phyloP scores from a whole-genome alignment of 1,139 yeast species.

The Pichia terricola region DNA sequence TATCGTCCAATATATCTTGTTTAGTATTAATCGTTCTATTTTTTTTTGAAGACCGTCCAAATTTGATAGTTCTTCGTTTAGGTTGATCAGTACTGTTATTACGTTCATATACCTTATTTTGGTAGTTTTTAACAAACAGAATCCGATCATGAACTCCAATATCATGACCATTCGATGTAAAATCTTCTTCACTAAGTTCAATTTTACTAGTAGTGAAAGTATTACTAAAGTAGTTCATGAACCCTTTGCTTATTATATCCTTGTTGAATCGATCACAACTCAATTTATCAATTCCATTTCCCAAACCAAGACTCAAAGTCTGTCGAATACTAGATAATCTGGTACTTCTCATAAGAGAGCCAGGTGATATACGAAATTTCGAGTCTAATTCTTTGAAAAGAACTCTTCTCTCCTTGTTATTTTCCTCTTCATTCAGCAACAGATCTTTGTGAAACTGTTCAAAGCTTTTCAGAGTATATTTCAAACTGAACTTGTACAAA shows the following conservation, averaged over 20 bases:
- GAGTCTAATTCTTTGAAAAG: conserved; percentile 44
- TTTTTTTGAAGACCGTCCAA: no score
- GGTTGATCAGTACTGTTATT: conserved; percentile 28
- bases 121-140: conserved; percentile 39
- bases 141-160: conserved; percentile 26
- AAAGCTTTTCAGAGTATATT: conserved; percentile 41
- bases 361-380: conserved; percentile 48
- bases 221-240: no score
- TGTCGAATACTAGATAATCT: conserved; percentile 71
- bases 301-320: conserved; percentile 58
- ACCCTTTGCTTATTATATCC: conserved; percentile 25
- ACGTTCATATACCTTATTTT: conserved; percentile 33
- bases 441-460: conserved; percentile 30
- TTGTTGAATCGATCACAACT: conserved; percentile 26
- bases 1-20: no score
- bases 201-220: conserved; percentile 18
- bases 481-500: conserved; percentile 64
- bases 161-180: conserved; percentile 11
- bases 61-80: conserved; percentile 38
- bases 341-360: conserved; percentile 61
- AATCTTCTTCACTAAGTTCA: conserved; percentile 20
- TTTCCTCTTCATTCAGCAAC: conserved; percentile 23
- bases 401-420: conserved; percentile 21
- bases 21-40: no score
- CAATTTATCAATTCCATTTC: conserved; percentile 22